phyloP scores from a whole-genome alignment of 495 filamentous ascomycete genomes.

The Bacidia gigantensis region DNA sequence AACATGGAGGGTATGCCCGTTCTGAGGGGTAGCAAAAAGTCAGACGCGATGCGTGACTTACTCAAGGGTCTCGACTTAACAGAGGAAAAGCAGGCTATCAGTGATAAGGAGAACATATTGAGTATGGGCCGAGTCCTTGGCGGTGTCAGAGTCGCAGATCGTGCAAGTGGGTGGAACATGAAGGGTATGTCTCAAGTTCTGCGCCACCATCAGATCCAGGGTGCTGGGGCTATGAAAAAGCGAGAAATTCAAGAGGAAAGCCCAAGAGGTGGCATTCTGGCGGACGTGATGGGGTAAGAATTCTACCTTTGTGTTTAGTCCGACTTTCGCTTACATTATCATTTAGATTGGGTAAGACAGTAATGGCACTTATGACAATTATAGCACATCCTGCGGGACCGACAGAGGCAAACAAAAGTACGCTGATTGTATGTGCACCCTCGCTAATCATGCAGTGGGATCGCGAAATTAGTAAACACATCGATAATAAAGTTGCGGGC shows the following conservation, averaged over 20 bases:
- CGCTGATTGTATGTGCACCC: constrained; percentile 37
- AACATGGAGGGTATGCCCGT: background rate
- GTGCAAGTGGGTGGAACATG: constrained; percentile 7
- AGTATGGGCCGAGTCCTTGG: constrained; percentile 4
- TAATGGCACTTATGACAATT: constrained; percentile 38
- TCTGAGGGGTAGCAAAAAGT: constrained; percentile 1
- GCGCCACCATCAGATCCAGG: constrained; percentile 14
- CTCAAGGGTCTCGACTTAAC: constrained; percentile 7
- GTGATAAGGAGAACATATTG: constrained; percentile 10
- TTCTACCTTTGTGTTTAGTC: background rate
- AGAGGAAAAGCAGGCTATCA: background rate
- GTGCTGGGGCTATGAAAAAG: constrained; percentile 8
- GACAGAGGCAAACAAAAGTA: constrained; percentile 22
- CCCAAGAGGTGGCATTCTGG: constrained; percentile 11
- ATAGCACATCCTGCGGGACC: constrained; percentile 27
- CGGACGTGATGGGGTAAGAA: constrained; percentile 1
- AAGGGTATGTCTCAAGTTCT: constrained; percentile 13
- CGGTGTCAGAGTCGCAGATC: background rate
- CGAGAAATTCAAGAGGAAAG: constrained; percentile 5
- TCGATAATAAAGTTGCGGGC: constrained; percentile 8
- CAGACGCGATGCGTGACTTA: constrained; percentile 5
- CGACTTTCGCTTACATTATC: constrained; percentile 24
- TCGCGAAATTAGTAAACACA: constrained; percentile 29
- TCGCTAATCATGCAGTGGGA: constrained; percentile 33
- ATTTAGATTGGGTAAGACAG: constrained; percentile 55